Base-by-base conservation (phyloP, 2,329 filamentous ascomycete genomes). In the Fusarium sp. region DNA sequence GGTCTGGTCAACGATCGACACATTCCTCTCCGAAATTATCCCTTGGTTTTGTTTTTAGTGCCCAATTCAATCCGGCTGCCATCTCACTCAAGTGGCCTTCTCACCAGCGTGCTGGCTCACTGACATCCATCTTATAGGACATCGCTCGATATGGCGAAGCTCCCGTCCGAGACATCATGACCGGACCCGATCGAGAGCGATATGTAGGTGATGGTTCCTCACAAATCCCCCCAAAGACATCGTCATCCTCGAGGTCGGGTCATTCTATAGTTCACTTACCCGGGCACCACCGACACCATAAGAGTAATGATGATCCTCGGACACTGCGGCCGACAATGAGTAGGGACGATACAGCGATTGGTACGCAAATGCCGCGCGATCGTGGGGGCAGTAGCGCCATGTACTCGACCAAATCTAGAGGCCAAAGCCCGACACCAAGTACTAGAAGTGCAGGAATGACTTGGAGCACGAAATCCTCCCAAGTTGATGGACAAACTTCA, bases 391-490 rank as follows among this genome's bases (percentile, higher is more conserved):
- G 82, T 57, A 85, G 85, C 36, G 61, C 61, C 47, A 84, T 87
- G 86, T 80, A 88, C 84, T 75, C 80, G 74, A 81, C 85, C 54
- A 83, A 83, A 70, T 87, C 87, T 28, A 91, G 95, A 74, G 91
- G 94, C 18, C 90, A 93, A 69, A 97, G 95, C 82, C 94, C 95
- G 33, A 94, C 94, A 2, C 93, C 95, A 13, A 96, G 94, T 81
- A 86, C 89, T 47, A 89, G 89, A 75, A 94, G 92, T 79, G 87
- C 85, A 28, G 79, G 81, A 84, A 74, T 78, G 60, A 73, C 75
- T 35, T 83, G 82, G 58, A 82, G 89, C 82, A 80, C 87, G 80
- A 86, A 85, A 78, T 79, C 87, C 82, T 78, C 84, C 75, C 81
- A 86, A 77, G 73, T 81, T 28, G 88, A 90, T 68, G 87, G 87